Evolutionary conservation across 345 rosid species (phyloP), one percentile per base, ranked within the genome.

Genomic region (Psidium friedrichsthalianum): DNA sequence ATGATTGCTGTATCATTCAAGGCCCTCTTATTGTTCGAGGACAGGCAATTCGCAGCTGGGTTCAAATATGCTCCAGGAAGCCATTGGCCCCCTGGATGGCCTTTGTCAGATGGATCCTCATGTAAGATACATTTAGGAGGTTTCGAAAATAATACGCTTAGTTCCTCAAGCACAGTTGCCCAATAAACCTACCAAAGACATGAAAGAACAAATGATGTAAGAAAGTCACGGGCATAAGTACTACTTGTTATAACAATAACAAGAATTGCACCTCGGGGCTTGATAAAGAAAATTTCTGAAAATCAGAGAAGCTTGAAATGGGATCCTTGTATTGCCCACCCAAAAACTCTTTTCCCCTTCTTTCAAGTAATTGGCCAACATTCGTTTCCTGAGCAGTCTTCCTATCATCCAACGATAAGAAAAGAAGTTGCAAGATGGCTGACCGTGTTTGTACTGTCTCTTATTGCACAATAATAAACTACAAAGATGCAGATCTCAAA

Each of bases 1-100:
- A 91, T 86, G 56, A 97, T 91, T 36, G 87, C 98, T 85, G 88
- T 83, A 88, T 96, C 96, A 82, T 90, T 91, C 88, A 90, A 90
- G 80, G 88, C 89, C 91, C 93, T 91, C 86, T 93, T 92, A 29
- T 83, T 53, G 82, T 90, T 92, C 85, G 85, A 82, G 44, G 83
- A 88, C 89, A 96, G 88, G 90, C 98, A 97, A 89, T 88, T 92
- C 85, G 92, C 90, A 25, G 96, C 98, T 87, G 98, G 93, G 80
- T 97, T 97, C 85, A 95, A 76, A 85, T 81, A 89, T 42, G 98
- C 98, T 83, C 98, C 98, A 74, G 96, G 98, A 89, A 97, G 94
- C 99, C 99, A 97, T 87, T 90, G 88, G 51, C 96, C 99, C 47
- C 98, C 98, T 5, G 98, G 98, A 69, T 90, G 40, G 51, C 86